A percentile compares a stretch with the other conserved stretches of the same genome.
Conservation (phyloP, 371 early-diverging fungal species). For the Mortierella sp. region DNA sequence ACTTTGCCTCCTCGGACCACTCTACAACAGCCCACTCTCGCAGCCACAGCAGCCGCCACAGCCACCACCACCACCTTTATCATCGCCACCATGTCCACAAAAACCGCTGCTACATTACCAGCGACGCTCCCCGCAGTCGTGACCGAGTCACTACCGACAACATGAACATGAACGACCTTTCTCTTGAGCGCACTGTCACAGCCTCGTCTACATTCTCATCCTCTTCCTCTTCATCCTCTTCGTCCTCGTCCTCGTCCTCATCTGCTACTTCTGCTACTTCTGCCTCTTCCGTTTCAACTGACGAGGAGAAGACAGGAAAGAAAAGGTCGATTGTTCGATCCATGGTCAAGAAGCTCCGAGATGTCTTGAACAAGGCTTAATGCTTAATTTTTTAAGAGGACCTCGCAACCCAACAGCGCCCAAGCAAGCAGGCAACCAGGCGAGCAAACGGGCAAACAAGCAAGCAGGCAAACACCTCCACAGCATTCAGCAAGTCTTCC, state of each 20-base stretch:
- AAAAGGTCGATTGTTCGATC: neutral
- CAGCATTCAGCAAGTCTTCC: too few relatives aligned
- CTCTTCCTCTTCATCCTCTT: neutral
- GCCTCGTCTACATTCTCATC: neutral
- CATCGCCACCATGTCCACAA: constrained; percentile 1
- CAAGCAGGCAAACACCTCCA: neutral
- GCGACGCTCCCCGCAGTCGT: neutral
- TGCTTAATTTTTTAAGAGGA: neutral
- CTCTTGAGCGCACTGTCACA: neutral
- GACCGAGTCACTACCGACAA: neutral
- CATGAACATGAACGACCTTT: neutral
- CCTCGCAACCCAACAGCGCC: neutral
- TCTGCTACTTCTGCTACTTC: neutral
- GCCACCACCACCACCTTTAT: neutral
- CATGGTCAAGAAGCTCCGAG: constrained; percentile 1
- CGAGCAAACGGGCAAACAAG: neutral
- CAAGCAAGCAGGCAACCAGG: neutral
- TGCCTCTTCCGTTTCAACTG: neutral
- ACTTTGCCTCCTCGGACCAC: neutral
- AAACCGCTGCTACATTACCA: constrained; percentile 7
- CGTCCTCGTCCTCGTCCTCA: neutral
- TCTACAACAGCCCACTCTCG: neutral
- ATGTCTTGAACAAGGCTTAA: neutral
- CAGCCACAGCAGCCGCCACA: neutral
- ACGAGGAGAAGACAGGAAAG: neutral